A percentile compares a stretch with the other conserved stretches of the same genome.
These are phyloP conservation scores for Colletotrichum shisoi DNA, from an alignment of 2,329 filamentous ascomycete species.

Conservation along the genomic window DNA sequence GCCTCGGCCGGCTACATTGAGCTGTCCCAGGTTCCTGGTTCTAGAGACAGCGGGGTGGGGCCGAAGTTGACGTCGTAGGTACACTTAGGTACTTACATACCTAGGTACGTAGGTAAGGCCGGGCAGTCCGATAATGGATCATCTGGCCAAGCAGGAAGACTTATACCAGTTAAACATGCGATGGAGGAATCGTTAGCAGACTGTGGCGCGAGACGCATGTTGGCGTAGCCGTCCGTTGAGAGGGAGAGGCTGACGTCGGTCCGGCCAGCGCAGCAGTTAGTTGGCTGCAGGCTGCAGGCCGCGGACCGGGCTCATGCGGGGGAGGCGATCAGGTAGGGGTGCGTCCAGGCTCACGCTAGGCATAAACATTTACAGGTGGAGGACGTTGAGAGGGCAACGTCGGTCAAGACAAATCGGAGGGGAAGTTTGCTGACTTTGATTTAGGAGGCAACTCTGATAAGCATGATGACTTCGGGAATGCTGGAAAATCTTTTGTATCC, in stretches of 20 bases:
- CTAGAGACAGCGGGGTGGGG: constrained; percentile 21
- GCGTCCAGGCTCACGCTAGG: not conserved
- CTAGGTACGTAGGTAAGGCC: no score
- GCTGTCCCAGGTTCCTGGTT: not conserved
- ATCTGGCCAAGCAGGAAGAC: not conserved
- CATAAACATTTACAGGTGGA: not conserved
- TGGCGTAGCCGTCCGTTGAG: not conserved
- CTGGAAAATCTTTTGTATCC: not conserved
- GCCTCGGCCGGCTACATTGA: not conserved
- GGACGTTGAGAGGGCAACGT: not conserved
- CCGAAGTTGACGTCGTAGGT: constrained; percentile 19
- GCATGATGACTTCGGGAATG: not conserved
- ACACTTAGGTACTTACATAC: no score
- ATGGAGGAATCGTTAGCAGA: not conserved
- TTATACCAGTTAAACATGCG: not conserved
- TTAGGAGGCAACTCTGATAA: not conserved
- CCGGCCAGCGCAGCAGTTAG: constrained; percentile 10
- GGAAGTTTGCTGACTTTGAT: not conserved
- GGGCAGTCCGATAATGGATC: not conserved
- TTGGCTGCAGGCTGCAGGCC: not conserved
- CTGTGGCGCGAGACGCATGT: constrained; percentile 1
- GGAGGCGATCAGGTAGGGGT: not conserved
- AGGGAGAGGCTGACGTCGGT: constrained; percentile 7
- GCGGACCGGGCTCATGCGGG: constrained; percentile 9
- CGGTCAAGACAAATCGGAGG: not conserved